A percentile compares a stretch with the other conserved stretches of the same genome.
Conservation (phyloP, 2,329 filamentous ascomycete genomes). For the Davidsoniella australis region DNA sequence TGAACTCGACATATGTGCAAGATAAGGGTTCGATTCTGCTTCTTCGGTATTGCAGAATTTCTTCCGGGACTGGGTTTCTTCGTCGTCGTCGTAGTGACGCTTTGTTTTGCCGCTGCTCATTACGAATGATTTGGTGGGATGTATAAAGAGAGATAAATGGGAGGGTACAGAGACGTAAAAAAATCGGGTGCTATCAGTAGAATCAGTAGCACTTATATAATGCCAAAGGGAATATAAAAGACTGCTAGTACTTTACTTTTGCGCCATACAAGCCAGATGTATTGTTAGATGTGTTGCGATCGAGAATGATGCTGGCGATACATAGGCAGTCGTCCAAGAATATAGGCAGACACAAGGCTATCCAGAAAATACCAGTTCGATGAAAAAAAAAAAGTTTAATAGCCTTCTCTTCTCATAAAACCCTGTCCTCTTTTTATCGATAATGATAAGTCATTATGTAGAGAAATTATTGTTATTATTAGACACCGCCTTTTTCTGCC, state of each 20-base stretch:
- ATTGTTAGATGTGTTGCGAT: no score
- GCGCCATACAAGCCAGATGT: no score
- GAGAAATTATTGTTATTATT: no score
- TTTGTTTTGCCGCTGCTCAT: conserved; percentile 28
- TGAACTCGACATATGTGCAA: conserved; percentile 67
- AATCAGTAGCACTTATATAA: no score
- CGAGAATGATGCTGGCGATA: not conserved
- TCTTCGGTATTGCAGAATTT: conserved; percentile 27
- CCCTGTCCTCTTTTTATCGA: conserved; percentile 8
- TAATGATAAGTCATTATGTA: not conserved
- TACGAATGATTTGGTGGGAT: conserved; percentile 7
- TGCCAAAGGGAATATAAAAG: no score
- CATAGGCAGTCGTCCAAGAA: not conserved
- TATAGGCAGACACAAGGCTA: not conserved
- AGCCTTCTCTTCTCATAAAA: conserved; percentile 9
- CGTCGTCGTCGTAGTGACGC: conserved; percentile 24
- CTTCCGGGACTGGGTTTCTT: conserved; percentile 24
- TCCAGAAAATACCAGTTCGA: not conserved
- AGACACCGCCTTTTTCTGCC: no score
- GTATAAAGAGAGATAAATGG: not conserved
- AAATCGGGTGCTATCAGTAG: not conserved
- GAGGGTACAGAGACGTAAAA: not conserved
- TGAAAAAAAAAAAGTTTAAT: conserved; percentile 8
- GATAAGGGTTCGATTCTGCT: conserved; percentile 57
- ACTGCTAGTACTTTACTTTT: no score